Base-by-base conservation (phyloP, 1,139 yeast species). In the Maudiozyma humilis region DNA sequence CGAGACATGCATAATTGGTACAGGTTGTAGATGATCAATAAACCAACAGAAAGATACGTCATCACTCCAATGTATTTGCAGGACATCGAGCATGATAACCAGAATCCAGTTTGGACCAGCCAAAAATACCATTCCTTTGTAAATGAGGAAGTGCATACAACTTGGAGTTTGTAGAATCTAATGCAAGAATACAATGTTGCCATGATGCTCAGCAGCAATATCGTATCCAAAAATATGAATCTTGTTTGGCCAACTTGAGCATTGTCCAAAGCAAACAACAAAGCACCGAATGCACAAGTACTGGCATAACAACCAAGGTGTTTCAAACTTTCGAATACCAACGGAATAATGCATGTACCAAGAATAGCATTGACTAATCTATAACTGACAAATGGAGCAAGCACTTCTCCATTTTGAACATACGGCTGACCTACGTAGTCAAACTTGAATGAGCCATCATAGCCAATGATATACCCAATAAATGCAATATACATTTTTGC, bases 51-150 rank as follows among this genome's bases (percentile, higher is more conserved):
- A 45, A 80, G 71, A 63, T 82, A 91, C 1, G 97, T 88, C 69
- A 91, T 82, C 3, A 84, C 83, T 60, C 99, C 99, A 30, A 91
- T 96, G 61, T 91, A 93, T 64, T 91, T 91, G 44, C 96, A 88
- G 36, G 95, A 81, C 49, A 91, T 89, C 33, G 88, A 96, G 62
- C 89, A 82, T 0, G 96, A 85, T 48, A 91, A 74, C 1, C 91
- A 73, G 6, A 87, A 69, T 23, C 99, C 99, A 6, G 97, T 88
- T 34, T 77, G 65, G 34, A 73, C 63, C 34, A 91, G 72, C 98
- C 98, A 91, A 37, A 67, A 66, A 83, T 94, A 89, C 98, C 99
- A 91, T 40, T 68, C 55, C 38, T 52, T 53, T 16, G 83, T 59
- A 60, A 86, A 89, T 5, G 96, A 84, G 41, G 66, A n/a, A 13